Conservation (phyloP, 73 alveolate genomes). For the Tetrahymena thermophila region DNA sequence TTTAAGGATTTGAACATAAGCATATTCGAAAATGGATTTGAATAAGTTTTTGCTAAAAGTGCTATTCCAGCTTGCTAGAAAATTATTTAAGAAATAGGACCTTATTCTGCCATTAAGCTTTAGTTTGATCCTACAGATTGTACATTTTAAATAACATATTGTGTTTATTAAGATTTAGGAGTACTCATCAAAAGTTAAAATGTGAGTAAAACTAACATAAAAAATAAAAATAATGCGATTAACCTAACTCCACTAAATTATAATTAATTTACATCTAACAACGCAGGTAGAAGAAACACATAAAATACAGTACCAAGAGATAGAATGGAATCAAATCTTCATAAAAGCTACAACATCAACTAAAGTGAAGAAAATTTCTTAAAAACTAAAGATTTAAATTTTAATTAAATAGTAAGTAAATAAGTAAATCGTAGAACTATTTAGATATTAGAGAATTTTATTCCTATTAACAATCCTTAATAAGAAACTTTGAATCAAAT, state of each 20-base stretch:
- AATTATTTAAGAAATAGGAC: background rate
- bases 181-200: background rate
- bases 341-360: background rate
- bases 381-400: background rate
- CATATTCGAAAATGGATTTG: background rate
- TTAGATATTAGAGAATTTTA: background rate
- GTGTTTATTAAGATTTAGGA: background rate
- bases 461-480: background rate
- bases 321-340: background rate
- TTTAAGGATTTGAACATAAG: background rate
- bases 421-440: background rate
- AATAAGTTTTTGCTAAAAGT: background rate
- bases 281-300: background rate
- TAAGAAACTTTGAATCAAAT: background rate
- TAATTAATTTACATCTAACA: background rate
- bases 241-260: background rate
- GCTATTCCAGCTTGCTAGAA: background rate
- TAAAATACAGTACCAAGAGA: background rate
- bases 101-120: background rate
- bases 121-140: background rate
- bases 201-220: background rate
- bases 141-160: background rate
- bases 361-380: background rate
- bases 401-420: background rate
- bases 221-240: background rate